These are phyloP conservation scores for Circinella minor DNA, from an alignment of 371 early-diverging fungal genomes.

Conservation along the genomic window DNA sequence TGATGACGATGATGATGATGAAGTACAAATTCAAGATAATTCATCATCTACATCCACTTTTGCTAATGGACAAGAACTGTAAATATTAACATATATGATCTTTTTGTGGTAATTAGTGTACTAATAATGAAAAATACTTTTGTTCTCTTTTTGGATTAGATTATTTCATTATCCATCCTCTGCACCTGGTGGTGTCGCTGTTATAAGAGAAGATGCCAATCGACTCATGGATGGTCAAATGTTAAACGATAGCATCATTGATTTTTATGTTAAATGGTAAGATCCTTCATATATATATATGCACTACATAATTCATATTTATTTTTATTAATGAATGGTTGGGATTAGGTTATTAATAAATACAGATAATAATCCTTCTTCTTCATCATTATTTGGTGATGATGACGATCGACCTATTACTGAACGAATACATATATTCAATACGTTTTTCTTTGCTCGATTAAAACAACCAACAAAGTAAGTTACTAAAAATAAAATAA, in stretches of 20 bases:
- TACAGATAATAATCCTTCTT: not conserved
- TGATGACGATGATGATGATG: not conserved
- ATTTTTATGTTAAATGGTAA: constrained; percentile 57
- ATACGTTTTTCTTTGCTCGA: constrained; percentile 61
- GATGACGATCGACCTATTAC: constrained; percentile 11
- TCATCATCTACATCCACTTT: not conserved
- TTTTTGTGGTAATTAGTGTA: not conserved
- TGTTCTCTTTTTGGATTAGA: constrained; percentile 9
- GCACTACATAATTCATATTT: not conserved
- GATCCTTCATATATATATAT: not conserved
- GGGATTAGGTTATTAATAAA: constrained; percentile 10
- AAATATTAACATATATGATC: not conserved
- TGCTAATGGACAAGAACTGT: not conserved
- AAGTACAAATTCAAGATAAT: not conserved
- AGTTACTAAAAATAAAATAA: not conserved
- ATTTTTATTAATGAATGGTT: not conserved
- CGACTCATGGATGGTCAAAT: constrained; percentile 58
- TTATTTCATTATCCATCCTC: constrained; percentile 27
- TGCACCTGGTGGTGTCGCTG: constrained; percentile 31
- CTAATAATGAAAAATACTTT: not conserved
- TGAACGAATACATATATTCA: constrained; percentile 48
- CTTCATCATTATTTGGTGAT: not conserved
- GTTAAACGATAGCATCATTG: constrained; percentile 65
- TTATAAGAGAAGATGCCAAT: constrained; percentile 44
- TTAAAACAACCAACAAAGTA: constrained; percentile 34